phyloP scores from a whole-genome alignment of 768 basidiomycete genomes.

The Ramaria sp. region DNA sequence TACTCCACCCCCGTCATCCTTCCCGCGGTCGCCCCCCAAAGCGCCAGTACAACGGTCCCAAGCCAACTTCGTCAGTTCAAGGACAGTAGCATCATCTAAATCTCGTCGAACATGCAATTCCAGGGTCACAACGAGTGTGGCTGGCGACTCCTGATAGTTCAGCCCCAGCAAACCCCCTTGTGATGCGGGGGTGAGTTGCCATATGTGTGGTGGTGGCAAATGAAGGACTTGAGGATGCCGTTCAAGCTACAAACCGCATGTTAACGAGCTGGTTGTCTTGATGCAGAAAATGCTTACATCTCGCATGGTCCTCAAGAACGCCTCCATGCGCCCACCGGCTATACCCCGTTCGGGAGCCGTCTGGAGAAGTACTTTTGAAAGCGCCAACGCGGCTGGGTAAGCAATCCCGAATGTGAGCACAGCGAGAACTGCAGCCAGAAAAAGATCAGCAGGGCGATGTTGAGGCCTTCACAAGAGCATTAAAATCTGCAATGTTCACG shows the following conservation, averaged over 20 bases:
- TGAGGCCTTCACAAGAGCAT: conserved; percentile 28
- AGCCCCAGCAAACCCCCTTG: conserved; percentile 25
- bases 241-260: conserved; percentile 46
- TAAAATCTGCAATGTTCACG: background rate
- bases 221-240: conserved; percentile 76
- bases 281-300: conserved; percentile 41
- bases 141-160: background rate
- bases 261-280: background rate
- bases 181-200: conserved; percentile 50
- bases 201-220: conserved; percentile 78
- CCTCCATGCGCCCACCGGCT: conserved; percentile 62
- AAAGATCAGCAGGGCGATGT: conserved; percentile 71
- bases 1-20: conserved; percentile 26
- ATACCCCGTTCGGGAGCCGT: conserved; percentile 65
- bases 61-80: conserved; percentile 67
- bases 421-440: conserved; percentile 70
- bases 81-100: conserved; percentile 57
- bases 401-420: conserved; percentile 73
- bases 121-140: conserved; percentile 60
- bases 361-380: conserved; percentile 82
- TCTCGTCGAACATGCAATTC: conserved; percentile 65
- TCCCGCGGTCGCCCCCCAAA: conserved; percentile 14
- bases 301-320: conserved; percentile 68
- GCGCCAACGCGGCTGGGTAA: conserved; percentile 72
- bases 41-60: conserved; percentile 36